Conservation (phyloP, 345 rosid genomes). For the Hibiscus syriacus region DNA sequence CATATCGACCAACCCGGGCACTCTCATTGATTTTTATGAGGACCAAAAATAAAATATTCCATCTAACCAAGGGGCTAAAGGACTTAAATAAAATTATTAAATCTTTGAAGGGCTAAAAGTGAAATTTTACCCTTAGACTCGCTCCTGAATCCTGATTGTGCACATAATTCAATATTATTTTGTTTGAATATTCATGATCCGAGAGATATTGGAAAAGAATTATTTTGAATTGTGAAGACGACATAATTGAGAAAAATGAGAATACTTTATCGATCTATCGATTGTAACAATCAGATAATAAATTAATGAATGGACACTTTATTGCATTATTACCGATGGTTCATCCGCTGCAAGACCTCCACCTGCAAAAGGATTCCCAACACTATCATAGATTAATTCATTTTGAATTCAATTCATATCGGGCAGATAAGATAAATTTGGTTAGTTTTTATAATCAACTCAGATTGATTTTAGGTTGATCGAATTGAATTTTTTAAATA, state of each 20-base stretch:
- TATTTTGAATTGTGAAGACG: not conserved
- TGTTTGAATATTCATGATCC: not conserved
- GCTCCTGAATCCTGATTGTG: too few species aligned
- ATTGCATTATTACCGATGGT: not conserved
- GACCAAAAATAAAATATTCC: too few species aligned
- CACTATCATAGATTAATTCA: not conserved
- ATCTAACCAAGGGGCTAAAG: too few species aligned
- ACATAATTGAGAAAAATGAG: not conserved
- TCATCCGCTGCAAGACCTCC: slow-evolving; percentile 10
- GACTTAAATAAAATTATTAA: too few species aligned
- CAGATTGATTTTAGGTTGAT: not conserved
- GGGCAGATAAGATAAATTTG: not conserved
- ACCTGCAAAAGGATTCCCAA: slow-evolving; percentile 3
- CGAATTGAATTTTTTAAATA: not conserved
- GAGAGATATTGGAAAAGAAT: not conserved
- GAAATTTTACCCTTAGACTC: too few species aligned
- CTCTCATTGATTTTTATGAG: not conserved
- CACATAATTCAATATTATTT: not conserved
- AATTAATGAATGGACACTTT: not conserved
- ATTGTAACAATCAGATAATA: not conserved
- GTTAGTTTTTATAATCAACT: not conserved
- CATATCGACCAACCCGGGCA: not conserved
- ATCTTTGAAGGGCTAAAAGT: too few species aligned
- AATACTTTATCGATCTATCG: not conserved
- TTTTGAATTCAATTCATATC: too few species aligned